A percentile compares a stretch with the other conserved stretches of the same genome.
phyloP scores from a whole-genome alignment of 257 asterid species.

The Paulownia fortunei region DNA sequence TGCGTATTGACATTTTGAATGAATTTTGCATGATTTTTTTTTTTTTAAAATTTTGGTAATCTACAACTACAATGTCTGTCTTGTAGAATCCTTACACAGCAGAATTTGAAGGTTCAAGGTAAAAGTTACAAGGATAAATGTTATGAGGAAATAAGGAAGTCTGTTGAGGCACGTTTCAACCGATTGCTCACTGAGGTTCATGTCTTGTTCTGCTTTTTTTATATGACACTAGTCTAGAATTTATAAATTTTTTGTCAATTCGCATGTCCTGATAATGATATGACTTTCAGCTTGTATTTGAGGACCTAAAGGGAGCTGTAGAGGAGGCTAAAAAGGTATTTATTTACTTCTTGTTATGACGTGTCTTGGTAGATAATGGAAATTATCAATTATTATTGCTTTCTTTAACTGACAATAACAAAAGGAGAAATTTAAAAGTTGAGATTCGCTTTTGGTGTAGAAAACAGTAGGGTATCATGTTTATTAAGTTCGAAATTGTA shows the following conservation, averaged over 20 bases:
- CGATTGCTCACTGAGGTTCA: constrained; percentile 80
- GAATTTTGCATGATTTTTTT: constrained; percentile 22
- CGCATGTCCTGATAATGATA: constrained; percentile 28
- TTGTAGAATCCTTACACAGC: constrained; percentile 69
- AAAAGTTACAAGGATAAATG: constrained; percentile 98
- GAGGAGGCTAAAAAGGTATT: constrained; percentile 93
- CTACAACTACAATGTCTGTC: constrained; percentile 53
- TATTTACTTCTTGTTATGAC: constrained; percentile 32
- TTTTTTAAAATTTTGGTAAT: constrained; percentile 44
- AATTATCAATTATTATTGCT: constrained; percentile 4
- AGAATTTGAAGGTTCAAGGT: constrained; percentile 87
- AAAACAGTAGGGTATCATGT: constrained; percentile 6
- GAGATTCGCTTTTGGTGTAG: constrained; percentile 21
- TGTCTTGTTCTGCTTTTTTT: constrained; percentile 26
- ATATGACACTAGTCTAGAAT: constrained; percentile 14
- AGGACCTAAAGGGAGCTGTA: constrained; percentile 89
- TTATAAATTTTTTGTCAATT: constrained; percentile 12
- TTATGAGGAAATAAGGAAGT: constrained; percentile 84
- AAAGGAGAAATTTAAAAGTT: constrained; percentile 9
- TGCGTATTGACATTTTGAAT: not conserved
- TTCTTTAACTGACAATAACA: not conserved
- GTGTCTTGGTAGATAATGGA: constrained; percentile 13
- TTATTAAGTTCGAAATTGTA: not conserved
- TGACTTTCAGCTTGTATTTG: constrained; percentile 56
- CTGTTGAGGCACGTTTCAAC: constrained; percentile 89